phyloP scores from a whole-genome alignment of 192 early-diverging fungal species.

The Lobosporangium transversale region DNA sequence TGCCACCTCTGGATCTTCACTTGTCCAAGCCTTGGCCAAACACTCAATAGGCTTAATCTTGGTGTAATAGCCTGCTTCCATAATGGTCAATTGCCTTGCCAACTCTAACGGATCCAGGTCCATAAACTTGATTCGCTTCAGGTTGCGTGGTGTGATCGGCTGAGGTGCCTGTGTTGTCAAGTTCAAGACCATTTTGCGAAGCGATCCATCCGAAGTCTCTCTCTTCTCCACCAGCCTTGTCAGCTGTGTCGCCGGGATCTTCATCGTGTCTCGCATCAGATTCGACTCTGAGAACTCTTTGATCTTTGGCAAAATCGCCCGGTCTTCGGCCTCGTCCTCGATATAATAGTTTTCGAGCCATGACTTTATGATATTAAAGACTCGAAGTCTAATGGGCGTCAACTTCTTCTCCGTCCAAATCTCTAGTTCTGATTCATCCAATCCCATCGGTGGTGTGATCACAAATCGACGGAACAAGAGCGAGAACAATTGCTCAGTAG shows the following conservation, averaged over 20 bases:
- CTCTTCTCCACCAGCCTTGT: conserved; percentile 84
- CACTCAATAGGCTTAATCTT: conserved; percentile 90
- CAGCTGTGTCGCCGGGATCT: conserved; percentile 75
- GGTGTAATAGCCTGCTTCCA: conserved; percentile 86
- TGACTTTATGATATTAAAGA: conserved; percentile 94
- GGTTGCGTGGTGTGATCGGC: conserved; percentile 84
- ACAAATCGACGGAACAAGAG: conserved; percentile 81
- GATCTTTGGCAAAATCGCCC: conserved; percentile 72
- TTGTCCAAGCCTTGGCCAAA: conserved; percentile 88
- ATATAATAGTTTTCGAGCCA: conserved; percentile 95
- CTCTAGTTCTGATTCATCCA: conserved; percentile 72
- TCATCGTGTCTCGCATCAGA: conserved; percentile 76
- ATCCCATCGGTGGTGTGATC: conserved; percentile 73
- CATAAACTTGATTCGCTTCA: conserved; percentile 81
- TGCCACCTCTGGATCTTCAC: conserved; percentile 62
- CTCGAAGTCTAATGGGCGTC: conserved; percentile 91
- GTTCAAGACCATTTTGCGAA: conserved; percentile 73
- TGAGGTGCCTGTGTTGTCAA: conserved; percentile 70
- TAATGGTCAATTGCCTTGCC: conserved; percentile 94
- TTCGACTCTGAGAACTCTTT: conserved; percentile 76
- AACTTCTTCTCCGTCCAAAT: conserved; percentile 89
- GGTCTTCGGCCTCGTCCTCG: conserved; percentile 80
- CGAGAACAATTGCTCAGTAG: conserved; percentile 79
- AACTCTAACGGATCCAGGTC: conserved; percentile 94
- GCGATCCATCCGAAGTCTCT: conserved; percentile 63